Conservation (phyloP, 768 basidiomycete genomes). For the Termitomyces eurrhizus region DNA sequence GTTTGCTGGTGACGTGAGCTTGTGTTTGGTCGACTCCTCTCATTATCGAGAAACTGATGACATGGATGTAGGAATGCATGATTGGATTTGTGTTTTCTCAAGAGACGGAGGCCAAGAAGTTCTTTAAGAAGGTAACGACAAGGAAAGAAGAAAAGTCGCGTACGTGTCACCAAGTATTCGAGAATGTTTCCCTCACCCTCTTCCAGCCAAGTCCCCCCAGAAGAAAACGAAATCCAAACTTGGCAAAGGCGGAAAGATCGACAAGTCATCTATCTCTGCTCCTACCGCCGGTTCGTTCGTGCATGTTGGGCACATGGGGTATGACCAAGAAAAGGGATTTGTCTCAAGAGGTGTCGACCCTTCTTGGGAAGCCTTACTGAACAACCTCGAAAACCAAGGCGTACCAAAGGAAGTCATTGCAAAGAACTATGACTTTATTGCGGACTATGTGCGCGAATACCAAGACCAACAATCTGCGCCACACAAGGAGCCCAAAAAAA, state of each 20-base stretch:
- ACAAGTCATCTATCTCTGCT: slow-evolving; percentile 89
- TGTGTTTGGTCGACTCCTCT: neutral
- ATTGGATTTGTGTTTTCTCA: neutral
- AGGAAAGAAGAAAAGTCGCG: slow-evolving; percentile 57
- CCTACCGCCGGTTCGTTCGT: slow-evolving; percentile 77
- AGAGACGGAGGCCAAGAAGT: slow-evolving; percentile 72
- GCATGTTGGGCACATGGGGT: slow-evolving; percentile 95
- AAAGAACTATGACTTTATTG: slow-evolving; percentile 87
- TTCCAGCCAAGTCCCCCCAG: neutral
- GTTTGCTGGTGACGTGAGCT: slow-evolving; percentile 88
- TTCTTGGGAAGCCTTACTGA: slow-evolving; percentile 78
- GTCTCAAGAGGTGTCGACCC: slow-evolving; percentile 85
- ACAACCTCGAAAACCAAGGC: slow-evolving; percentile 59
- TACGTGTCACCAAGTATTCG: slow-evolving; percentile 23
- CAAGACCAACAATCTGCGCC: slow-evolving; percentile 29
- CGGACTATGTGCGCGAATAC: slow-evolving; percentile 64
- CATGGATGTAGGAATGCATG: neutral
- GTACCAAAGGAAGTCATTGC: slow-evolving; percentile 65
- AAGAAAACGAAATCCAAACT: slow-evolving; percentile 43
- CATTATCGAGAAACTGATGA: neutral
- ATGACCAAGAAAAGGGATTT: slow-evolving; percentile 83
- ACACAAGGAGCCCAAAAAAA: slow-evolving; percentile 37
- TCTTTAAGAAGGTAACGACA: slow-evolving; percentile 79
- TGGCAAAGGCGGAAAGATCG: slow-evolving; percentile 73
- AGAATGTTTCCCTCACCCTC: slow-evolving; percentile 4